These are phyloP conservation scores for Metarhizium brunneum DNA, from an alignment of 2,329 filamentous ascomycete species.

Conservation along the genomic window DNA sequence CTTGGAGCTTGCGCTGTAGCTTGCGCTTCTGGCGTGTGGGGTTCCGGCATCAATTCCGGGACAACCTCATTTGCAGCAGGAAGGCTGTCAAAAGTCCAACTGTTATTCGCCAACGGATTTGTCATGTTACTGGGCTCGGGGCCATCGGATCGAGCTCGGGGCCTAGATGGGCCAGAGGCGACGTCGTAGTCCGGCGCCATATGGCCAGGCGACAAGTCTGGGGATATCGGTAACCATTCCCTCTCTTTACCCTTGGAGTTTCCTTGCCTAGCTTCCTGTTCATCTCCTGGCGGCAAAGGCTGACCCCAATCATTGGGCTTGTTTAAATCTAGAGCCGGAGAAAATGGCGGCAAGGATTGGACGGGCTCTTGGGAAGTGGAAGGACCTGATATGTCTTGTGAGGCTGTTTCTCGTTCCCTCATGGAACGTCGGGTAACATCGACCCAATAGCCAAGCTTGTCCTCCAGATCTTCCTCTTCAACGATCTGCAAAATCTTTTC, in stretches of 20 bases:
- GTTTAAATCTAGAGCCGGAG: neutral
- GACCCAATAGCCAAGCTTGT: slow-evolving; percentile 51
- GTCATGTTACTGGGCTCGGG: slow-evolving; percentile 32
- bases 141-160: slow-evolving; percentile 49
- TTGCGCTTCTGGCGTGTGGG: neutral
- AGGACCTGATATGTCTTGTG: neutral
- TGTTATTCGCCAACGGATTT: slow-evolving; percentile 50
- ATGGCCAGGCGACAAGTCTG: slow-evolving; percentile 4
- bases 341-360: neutral
- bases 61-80: slow-evolving; percentile 15
- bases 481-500: slow-evolving; percentile 52
- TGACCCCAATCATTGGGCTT: neutral
- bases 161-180: slow-evolving; percentile 24
- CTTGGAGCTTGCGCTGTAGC: neutral
- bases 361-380: neutral
- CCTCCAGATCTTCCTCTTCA: slow-evolving; percentile 47
- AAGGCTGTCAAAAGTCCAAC: slow-evolving; percentile 46
- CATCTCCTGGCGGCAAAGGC: neutral
- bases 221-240: slow-evolving; percentile 6
- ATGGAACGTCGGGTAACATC: slow-evolving; percentile 34
- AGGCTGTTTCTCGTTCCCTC: slow-evolving; percentile 11
- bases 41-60: neutral
- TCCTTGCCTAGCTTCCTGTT: neutral
- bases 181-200: slow-evolving; percentile 6
- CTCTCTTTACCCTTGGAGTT: slow-evolving; percentile 18